Base-by-base conservation (phyloP, 2,329 filamentous ascomycete species). In the Corniculantispora saksenae region DNA sequence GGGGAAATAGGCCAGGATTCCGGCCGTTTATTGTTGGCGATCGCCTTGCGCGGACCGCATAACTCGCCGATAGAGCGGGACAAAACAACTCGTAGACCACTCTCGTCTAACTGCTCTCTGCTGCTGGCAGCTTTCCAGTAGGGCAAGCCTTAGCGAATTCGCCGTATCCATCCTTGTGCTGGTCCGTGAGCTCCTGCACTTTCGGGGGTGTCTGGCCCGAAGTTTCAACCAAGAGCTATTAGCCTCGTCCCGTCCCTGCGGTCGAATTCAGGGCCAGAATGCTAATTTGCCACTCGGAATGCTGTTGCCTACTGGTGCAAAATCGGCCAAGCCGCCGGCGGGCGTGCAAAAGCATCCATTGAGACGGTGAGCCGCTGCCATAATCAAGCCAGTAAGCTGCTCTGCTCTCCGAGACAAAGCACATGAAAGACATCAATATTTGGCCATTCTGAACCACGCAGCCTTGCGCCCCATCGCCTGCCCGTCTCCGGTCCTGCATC, bases 21-120 rank as follows among this genome's bases (percentile, higher is more conserved):
- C 15, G 27, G 40, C 51, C 40, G 15, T 56, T 63, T 53, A 35
- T 63, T 55, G 27, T 47, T 48, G 6, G 43, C 51, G 51, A 63
- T 56, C 21, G 27, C 40, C 25, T 63, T 43, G 43, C 60, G 51
- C 29, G 40, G 40, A 47, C 27, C 40, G 38, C 17, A 47, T n/a
- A 38, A 63, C 48, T 54, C 48, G 45, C 57, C 45, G 27, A 60
- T 61, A 38, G 58, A 8, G 58, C 23, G 45, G 29, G 32, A 53
- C 17, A 35, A n/a, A 53, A 19, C 57, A 59, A 15, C 32, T 8
- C 56, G 12, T 38, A 15, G 23, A n/a, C 55, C 55, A 29, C 45
- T 25, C 29, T 60, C 12, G n/a, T 3, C 35, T 21, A 61, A 2
- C 19, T 54, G 8, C 6, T 8, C 32, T 25, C 32, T 1, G n/a